Conservation (phyloP, 305 asterid genomes). For the Caryopteris hybrid region DNA sequence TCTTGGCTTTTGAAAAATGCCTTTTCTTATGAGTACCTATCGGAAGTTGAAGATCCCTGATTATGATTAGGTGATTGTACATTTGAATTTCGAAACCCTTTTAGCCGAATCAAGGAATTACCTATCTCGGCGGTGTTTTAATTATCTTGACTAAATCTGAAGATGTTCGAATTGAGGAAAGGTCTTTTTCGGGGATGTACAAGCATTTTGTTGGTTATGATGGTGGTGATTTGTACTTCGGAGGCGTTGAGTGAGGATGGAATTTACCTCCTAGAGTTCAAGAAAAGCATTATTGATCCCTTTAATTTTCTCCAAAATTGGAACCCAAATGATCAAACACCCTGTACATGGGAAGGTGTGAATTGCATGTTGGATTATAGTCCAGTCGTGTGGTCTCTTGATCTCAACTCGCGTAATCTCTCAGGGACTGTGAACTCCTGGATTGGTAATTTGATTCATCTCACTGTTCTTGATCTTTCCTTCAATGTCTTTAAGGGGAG, state of each 20-base stretch:
- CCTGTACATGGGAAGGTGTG: conserved; percentile 83
- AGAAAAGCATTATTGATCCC: conserved; percentile 53
- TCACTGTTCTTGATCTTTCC: conserved; percentile 61
- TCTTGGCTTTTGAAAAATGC: conserved; percentile 6
- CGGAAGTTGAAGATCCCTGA: conserved; percentile 11
- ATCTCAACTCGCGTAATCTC: conserved; percentile 50
- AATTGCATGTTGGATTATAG: conserved; percentile 43
- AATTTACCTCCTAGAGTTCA: conserved; percentile 52
- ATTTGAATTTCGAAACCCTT: conserved; percentile 7
- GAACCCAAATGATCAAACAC: conserved; percentile 61
- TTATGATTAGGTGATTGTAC: conserved; percentile 18
- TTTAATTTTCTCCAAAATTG: conserved; percentile 44
- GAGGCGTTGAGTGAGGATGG: conserved; percentile 69
- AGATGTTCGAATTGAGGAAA: conserved; percentile 37
- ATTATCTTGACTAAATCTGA: conserved; percentile 12
- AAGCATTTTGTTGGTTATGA: conserved; percentile 24
- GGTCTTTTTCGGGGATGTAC: conserved; percentile 31
- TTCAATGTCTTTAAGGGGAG: conserved; percentile 50
- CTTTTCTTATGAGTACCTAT: conserved; percentile 16
- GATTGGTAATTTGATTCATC: conserved; percentile 45
- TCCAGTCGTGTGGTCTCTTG: conserved; percentile 59
- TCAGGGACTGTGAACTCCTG: conserved; percentile 58
- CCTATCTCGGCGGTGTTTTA: conserved; percentile 4
- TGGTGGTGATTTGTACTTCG: conserved; percentile 35
- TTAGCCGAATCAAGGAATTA: conserved; percentile 17